Evolutionary conservation across 441 rosid genomes (phyloP), one percentile per base, ranked within the genome.

Genomic region (Mallotus repandus): DNA sequence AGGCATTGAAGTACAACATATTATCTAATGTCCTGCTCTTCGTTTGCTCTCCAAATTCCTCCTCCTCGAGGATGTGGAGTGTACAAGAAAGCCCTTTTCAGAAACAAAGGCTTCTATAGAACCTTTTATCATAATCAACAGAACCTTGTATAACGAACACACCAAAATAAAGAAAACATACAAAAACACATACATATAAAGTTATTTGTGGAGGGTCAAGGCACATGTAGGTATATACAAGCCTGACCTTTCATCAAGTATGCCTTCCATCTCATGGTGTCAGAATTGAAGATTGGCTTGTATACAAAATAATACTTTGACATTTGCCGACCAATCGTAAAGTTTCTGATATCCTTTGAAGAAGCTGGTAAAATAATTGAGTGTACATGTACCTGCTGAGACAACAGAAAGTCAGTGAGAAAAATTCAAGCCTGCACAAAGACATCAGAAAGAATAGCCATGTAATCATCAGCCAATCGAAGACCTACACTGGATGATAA

Each of bases 141-240:
- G 43, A 69, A 57, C 58, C 78, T 61, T 59, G 67, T 71, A 71
- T 21, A 32, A 22, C 22, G 71, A 63, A 46, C 68, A 59, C 66
- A 69, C 79, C 21, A 61, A 68, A 79, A 72, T 16, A 61, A 72
- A 43, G 72, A 71, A 35, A 19, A 63, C 46, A 74, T 66, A 71
- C 71, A 64, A 63, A 59, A 65, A 38, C 25, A 74, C 75, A 61
- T 66, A 71, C 66, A 72, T 49, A 25, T 18, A 45, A 64, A 49
- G 49, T 57, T 14, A 67, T 19, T 29, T 50, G 72, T 53, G 73
- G 78, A 60, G 65, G 75, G 77, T 76, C 49, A 57, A 74, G 81
- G 81, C 71, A 55, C 49, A 69, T 13, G 69, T 25, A 48, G 49
- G 45, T 81, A 82, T 84, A 67, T 82, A 82, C 85, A 82, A 68